Evolutionary conservation across 2,329 filamentous ascomycete genomes (phyloP).

Genomic region (Xylaria sp.): DNA sequence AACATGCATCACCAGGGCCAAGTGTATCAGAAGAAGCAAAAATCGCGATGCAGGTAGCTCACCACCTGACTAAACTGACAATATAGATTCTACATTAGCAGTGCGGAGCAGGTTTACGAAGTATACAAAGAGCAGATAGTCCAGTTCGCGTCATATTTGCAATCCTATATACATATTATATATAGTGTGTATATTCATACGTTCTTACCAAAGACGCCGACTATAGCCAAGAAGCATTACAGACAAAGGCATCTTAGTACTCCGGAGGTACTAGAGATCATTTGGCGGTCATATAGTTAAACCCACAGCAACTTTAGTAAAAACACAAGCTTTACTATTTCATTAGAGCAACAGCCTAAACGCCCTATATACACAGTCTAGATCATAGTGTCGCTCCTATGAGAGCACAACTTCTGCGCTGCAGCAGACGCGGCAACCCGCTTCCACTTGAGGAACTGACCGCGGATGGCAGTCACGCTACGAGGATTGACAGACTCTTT

Average conservation of each 20-base stretch:
- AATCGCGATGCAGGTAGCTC: neutral
- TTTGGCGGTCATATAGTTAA: neutral
- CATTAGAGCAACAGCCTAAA: neutral
- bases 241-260: neutral
- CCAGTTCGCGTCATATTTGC: neutral
- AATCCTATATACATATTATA: conserved; percentile 14
- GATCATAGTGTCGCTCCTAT: conserved; percentile 29
- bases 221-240: neutral
- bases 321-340: neutral
- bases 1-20: neutral
- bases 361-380: conserved; percentile 8
- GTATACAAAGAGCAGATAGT: neutral
- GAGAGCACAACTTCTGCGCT: conserved; percentile 38
- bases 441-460: conserved; percentile 38
- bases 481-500: conserved; percentile 28
- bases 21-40: neutral
- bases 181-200: neutral
- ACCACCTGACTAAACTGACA: neutral
- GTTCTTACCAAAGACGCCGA: neutral
- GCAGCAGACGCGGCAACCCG: conserved; percentile 31
- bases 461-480: conserved; percentile 24
- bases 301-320: neutral
- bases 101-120: neutral
- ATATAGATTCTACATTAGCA: neutral
- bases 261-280: neutral